phyloP scores from a whole-genome alignment of 2,329 filamentous ascomycete genomes.

The Ambrosiella cleistominuta region DNA sequence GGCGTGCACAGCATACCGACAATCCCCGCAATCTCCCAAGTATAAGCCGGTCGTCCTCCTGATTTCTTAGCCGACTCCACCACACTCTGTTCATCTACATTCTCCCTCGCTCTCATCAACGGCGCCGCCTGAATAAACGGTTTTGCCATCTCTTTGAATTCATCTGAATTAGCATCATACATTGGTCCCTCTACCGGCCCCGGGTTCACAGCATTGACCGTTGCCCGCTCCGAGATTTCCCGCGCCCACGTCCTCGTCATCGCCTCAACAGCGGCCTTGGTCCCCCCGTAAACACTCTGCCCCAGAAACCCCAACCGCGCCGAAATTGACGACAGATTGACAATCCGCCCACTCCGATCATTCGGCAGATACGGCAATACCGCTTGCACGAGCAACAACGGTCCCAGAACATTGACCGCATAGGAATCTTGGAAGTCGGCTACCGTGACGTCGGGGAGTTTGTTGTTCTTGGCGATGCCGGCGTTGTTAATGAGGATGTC shows the following conservation, averaged over 20 bases:
- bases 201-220: slow-evolving; percentile 40
- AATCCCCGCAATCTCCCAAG: slow-evolving; percentile 14
- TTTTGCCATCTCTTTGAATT: slow-evolving; percentile 26
- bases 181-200: slow-evolving; percentile 37
- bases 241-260: slow-evolving; percentile 42
- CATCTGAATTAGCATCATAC: slow-evolving; percentile 28
- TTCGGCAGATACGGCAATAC: slow-evolving; percentile 49
- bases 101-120: slow-evolving; percentile 35
- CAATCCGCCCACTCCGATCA: slow-evolving; percentile 43
- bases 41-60: slow-evolving; percentile 15
- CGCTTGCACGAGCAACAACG: slow-evolving; percentile 60
- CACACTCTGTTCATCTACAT: slow-evolving; percentile 13
- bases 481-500: slow-evolving; percentile 85
- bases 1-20: slow-evolving; percentile 27
- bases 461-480: slow-evolving; percentile 49
- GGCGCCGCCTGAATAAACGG: slow-evolving; percentile 37
- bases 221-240: slow-evolving; percentile 34
- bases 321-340: slow-evolving; percentile 38
- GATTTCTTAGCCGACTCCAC: slow-evolving; percentile 13
- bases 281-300: slow-evolving; percentile 40
- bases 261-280: slow-evolving; percentile 40
- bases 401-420: slow-evolving; percentile 66
- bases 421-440: slow-evolving; percentile 56
- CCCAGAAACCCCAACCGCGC: slow-evolving; percentile 35
- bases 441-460: slow-evolving; percentile 41